A percentile compares a stretch with the other conserved stretches of the same genome.
Conservation (phyloP, 1,139 yeast genomes). For the Magnusiomyces clavatus region DNA sequence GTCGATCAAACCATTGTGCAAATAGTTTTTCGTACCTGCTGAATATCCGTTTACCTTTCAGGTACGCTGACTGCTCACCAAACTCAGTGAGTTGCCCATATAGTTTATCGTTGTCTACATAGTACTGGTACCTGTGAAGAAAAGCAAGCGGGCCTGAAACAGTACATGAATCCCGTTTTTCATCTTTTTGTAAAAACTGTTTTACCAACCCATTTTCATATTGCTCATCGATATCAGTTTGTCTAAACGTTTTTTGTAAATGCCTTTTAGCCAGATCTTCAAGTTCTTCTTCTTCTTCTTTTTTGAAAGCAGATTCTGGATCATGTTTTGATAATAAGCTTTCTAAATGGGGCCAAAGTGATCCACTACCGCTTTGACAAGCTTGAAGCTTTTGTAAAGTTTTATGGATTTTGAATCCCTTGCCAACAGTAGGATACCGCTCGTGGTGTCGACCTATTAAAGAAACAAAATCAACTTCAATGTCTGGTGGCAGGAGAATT, state of each 20-base stretch:
- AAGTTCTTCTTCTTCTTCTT: no score
- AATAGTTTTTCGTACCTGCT: constrained; percentile 14
- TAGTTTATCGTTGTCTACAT: constrained; percentile 5
- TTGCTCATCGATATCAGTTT: no score
- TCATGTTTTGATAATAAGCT: no score
- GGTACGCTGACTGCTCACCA: constrained; percentile 10
- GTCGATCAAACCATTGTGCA: not conserved
- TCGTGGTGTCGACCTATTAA: constrained; percentile 18
- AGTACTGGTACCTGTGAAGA: constrained; percentile 13
- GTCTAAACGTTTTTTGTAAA: no score
- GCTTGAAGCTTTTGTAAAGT: constrained; percentile 12
- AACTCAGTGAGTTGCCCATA: constrained; percentile 16
- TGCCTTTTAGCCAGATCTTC: no score
- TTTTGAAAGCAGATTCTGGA: no score
- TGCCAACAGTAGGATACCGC: constrained; percentile 16
- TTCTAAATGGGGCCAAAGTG: no score
- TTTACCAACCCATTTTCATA: no score
- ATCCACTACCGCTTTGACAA: not conserved
- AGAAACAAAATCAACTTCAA: constrained; percentile 18
- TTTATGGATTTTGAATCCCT: constrained; percentile 1
- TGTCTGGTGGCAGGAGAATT: constrained; percentile 20
- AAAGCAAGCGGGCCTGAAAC: constrained; percentile 16
- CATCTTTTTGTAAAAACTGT: no score
- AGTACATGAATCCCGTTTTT: no score
- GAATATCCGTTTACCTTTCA: constrained; percentile 1